Evolutionary conservation across 148 eudicot genomes (phyloP).

Genomic region (Fagopyrum homotropicum): DNA sequence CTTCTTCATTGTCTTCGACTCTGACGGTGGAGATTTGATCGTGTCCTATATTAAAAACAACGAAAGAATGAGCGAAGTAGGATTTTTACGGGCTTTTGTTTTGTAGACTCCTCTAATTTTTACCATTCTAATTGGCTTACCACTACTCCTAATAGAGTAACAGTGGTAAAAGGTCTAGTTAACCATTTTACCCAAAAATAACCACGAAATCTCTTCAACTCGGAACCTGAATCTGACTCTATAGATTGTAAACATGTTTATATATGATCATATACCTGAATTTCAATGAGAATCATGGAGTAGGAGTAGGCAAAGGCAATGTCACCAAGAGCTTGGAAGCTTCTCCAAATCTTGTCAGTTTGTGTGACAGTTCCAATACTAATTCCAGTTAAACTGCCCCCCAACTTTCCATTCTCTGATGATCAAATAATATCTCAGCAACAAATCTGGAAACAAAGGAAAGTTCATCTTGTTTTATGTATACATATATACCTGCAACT

Average conservation of each 20-base stretch:
- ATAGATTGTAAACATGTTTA: too few relatives aligned
- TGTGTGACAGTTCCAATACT: slow-evolving; percentile 35
- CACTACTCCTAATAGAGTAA: too few relatives aligned
- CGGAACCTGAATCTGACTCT: too few relatives aligned
- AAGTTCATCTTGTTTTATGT: neutral
- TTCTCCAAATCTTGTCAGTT: slow-evolving; percentile 34
- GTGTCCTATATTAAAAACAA: slow-evolving; percentile 34
- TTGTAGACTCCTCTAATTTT: too few relatives aligned
- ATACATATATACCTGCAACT: slow-evolving; percentile 31
- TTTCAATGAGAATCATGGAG: slow-evolving; percentile 44
- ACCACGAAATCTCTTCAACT: too few relatives aligned
- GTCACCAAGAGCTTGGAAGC: slow-evolving; percentile 49
- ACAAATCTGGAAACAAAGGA: neutral
- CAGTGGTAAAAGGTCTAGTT: too few relatives aligned
- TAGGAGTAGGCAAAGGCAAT: slow-evolving; percentile 46
- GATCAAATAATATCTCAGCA: neutral
- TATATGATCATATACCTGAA: slow-evolving; percentile 24
- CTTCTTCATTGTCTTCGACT: slow-evolving; percentile 45
- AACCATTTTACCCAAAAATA: too few relatives aligned
- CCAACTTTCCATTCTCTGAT: slow-evolving; percentile 25
- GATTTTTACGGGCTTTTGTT: too few relatives aligned
- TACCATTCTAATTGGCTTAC: too few relatives aligned
- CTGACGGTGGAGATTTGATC: slow-evolving; percentile 40
- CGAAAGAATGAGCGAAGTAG: neutral
- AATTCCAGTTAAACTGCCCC: slow-evolving; percentile 43